Base-by-base conservation (phyloP, 2,329 filamentous ascomycete species). In the Colletotrichum higginsianum region DNA sequence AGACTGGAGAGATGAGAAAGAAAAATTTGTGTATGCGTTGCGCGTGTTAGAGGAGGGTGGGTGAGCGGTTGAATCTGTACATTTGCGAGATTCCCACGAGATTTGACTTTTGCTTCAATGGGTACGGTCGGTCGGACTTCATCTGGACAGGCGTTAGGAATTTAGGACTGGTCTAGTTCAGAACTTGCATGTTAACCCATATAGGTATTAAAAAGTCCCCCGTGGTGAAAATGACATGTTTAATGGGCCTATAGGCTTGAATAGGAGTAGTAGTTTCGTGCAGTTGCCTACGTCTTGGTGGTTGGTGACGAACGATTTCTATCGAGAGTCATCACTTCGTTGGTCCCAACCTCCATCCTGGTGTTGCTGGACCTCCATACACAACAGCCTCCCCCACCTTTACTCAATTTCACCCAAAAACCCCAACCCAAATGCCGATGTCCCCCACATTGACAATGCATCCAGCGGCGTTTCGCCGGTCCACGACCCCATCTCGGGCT, bases 71-170 rank as follows among this genome's bases (percentile, higher is more conserved):
- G 69, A 67, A 75, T 70, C 66, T 75, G 72, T 75, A 75, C 63
- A 71, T 74, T 74, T 67, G 73, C 73, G 72, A 74, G 73, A 74
- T 74, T 74, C 73, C 73, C 73, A 74, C 67, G 71, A 74, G 69
- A 72, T 73, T 74, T 71, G 61, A 67, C 65, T 74, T 74, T 74
- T 74, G 61, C 67, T 74, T 74, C 67, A 42, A 61, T 74, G 64
- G 71, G 60, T 74, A 68, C 66, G 73, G 73, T 74, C 72, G 73
- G 73, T 74, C 60, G 71, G 73, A 70, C 71, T 74, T 74, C 71
- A 74, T 72, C 72, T 74, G 72, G 73, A 71, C 73, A 74, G 73
- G 73, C 73, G 73, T 74, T 74, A 73, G 67, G 71, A 73, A 72
- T 55, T 72, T 64, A 68, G 71, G 67, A 72, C 67, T 67, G 71